A percentile compares a stretch with the other conserved stretches of the same genome.
phyloP scores from a whole-genome alignment of 2,329 filamentous ascomycete species.

The Acarospora socialis region DNA sequence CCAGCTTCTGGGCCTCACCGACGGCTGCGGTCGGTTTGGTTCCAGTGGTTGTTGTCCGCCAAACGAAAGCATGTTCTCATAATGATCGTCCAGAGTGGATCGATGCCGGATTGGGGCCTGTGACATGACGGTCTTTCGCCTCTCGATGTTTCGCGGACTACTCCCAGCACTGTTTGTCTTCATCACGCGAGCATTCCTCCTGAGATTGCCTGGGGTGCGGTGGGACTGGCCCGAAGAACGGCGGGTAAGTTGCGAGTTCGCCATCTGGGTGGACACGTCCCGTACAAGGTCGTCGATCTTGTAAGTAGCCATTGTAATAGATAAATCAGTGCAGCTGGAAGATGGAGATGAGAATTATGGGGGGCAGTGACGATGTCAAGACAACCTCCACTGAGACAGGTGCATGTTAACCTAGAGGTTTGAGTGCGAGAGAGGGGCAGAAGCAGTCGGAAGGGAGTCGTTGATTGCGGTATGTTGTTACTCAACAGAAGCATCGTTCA shows the following conservation, averaged over 20 bases:
- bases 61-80: slow-evolving; percentile 14
- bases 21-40: slow-evolving; percentile 4
- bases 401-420: too few species aligned
- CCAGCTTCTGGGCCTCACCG: slow-evolving; percentile 10
- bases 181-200: slow-evolving; percentile 39
- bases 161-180: slow-evolving; percentile 56
- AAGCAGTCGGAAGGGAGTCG: too few species aligned
- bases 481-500: too few species aligned
- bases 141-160: slow-evolving; percentile 41
- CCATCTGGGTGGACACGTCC: slow-evolving; percentile 39
- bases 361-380: too few species aligned
- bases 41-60: slow-evolving; percentile 8
- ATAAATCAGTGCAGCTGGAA: too few species aligned
- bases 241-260: slow-evolving; percentile 32
- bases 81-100: slow-evolving; percentile 10
- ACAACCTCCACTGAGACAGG: too few species aligned
- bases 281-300: slow-evolving; percentile 34
- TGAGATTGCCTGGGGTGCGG: slow-evolving; percentile 32
- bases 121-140: slow-evolving; percentile 41
- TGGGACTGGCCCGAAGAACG: slow-evolving; percentile 37
- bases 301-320: too few species aligned
- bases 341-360: too few species aligned
- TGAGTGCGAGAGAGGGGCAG: too few species aligned
- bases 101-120: slow-evolving; percentile 33
- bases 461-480: too few species aligned